Evolutionary conservation across 192 early-diverging fungal species (phyloP).

Genomic region (Linnemannia zychae): DNA sequence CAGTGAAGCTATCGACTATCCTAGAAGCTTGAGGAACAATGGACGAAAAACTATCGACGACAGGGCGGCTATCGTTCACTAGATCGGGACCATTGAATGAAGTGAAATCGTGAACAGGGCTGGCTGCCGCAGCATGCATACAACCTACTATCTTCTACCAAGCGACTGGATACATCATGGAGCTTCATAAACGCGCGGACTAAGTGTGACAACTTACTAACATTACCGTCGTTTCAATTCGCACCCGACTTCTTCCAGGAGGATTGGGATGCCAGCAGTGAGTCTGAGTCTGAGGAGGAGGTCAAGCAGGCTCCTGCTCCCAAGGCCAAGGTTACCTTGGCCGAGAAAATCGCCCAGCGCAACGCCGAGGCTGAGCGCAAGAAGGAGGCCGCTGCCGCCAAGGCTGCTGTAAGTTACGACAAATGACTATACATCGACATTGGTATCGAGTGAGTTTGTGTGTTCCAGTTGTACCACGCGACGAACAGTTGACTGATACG

Average conservation of each 20-base stretch:
- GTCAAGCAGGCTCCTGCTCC: constrained; percentile 52
- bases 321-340: constrained; percentile 54
- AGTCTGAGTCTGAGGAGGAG: constrained; percentile 70
- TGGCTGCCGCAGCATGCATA: background rate
- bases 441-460: constrained; percentile 15
- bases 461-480: background rate
- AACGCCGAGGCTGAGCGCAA: constrained; percentile 66
- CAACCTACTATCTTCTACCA: background rate
- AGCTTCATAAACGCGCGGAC: background rate
- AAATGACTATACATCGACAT: background rate
- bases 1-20: background rate
- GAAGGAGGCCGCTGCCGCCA: constrained; percentile 51
- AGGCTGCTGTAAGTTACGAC: constrained; percentile 35
- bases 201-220: background rate
- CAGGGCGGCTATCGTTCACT: background rate
- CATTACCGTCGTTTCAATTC: background rate
- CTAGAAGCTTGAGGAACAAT: background rate
- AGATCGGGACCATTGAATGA: background rate
- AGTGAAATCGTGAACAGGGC: too few relatives aligned
- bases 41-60: background rate
- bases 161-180: background rate
- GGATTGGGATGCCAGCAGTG: constrained; percentile 73
- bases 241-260: constrained; percentile 40
- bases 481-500: too few relatives aligned
- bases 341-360: constrained; percentile 74